Base-by-base conservation (phyloP, 2,329 filamentous ascomycete genomes). In the Chrysosporium keratinophilum region DNA sequence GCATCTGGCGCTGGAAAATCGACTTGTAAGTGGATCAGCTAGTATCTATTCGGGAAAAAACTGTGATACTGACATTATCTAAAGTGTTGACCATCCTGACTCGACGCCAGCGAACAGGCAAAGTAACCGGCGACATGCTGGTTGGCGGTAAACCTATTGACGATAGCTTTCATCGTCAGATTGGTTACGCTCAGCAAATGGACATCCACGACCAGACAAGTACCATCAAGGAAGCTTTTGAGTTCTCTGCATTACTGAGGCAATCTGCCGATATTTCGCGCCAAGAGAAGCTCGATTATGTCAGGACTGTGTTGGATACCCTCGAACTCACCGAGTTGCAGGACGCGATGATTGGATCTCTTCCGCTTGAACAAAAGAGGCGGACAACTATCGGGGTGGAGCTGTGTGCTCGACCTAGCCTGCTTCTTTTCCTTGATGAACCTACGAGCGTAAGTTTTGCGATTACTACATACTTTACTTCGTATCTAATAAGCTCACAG, bases 1-100 rank as follows among this genome's bases (percentile, higher is more conserved):
- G 87, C 90, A 7, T 89, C 85, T 31, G 89, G 90, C 60, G 90
- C 90, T 15, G 90, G 90, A 55, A 96, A 95, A 71, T 95, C 90
- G 0, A 95, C 89, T 28, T 28, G 0, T 78, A 95, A 20, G 74
- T 96, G 35, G 87, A 95, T 69, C 87, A 87, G 37, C 76, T 96
- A 59, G 90, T n/a, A n/a, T 90, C 43, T 87, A 85, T 28, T 28
- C 3, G 23, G 23, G 23, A 7, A 28, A 3, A 3, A 28, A 28
- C n/a, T 28, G 23, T 7, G 23, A n/a, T n/a, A n/a, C 23, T 28
- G 23, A 28, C 23, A 28, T 28, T 28, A 28, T 7, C 23, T 28
- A 28, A 28, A 28, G 23, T 28, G 7, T 28, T 28, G 23, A 28
- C 23, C 23, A 28, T 28, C 23, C 7, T 28, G 23, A 28, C 23